phyloP scores from a whole-genome alignment of 2,329 filamentous ascomycete species.

The Pleoardoris graminearum region DNA sequence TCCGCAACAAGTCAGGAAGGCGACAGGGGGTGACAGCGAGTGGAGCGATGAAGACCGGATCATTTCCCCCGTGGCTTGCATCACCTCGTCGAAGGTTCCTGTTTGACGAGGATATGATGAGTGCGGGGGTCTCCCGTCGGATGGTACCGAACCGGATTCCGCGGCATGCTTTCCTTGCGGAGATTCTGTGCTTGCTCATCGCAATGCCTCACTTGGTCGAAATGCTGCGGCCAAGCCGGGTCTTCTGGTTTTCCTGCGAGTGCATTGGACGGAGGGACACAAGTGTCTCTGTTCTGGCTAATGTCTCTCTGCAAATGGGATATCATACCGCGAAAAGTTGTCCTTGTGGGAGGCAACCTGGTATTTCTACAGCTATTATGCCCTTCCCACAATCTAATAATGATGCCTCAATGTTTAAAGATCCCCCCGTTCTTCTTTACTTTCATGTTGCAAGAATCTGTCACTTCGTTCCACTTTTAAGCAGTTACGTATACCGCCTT shows the following conservation, averaged over 20 bases:
- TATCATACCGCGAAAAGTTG: not conserved
- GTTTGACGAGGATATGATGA: constrained; percentile 5
- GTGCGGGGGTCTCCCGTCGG: not conserved
- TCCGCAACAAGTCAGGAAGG: constrained; percentile 8
- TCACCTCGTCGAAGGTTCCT: not conserved
- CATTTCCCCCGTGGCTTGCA: constrained; percentile 5
- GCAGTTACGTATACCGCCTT: no score
- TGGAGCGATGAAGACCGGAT: constrained; percentile 13
- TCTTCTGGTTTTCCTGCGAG: not conserved
- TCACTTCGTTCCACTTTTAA: no score
- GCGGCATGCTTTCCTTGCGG: not conserved
- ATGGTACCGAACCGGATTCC: constrained; percentile 8
- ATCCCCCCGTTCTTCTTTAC: no score
- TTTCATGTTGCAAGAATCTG: no score
- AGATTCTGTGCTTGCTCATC: not conserved
- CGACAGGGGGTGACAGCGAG: constrained; percentile 10
- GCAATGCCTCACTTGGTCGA: not conserved
- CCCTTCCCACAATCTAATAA: no score
- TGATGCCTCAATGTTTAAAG: no score
- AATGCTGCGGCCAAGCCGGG: no score
- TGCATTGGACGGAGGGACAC: no score
- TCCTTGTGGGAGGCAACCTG: not conserved
- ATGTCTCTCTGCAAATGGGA: not conserved
- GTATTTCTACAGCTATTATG: not conserved
- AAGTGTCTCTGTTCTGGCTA: not conserved